Conservation (phyloP, 805 yeast genomes). For the Candida rishiriensis region DNA sequence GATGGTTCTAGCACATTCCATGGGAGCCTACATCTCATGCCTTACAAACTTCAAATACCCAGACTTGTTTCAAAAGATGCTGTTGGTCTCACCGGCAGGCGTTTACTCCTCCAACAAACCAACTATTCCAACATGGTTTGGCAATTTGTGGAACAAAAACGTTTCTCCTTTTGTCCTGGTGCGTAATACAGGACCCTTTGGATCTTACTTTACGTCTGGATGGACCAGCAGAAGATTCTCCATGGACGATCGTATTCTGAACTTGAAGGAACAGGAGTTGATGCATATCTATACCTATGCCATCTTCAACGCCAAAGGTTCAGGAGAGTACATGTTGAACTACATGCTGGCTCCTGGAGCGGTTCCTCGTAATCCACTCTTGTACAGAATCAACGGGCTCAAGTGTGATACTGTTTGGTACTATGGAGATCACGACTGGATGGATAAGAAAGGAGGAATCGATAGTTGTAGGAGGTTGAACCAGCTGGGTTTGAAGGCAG, state of each 20-base stretch:
- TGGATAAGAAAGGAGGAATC: constrained; percentile 49
- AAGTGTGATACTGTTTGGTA: constrained; percentile 71
- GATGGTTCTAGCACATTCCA: constrained; percentile 76
- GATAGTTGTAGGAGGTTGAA: constrained; percentile 33
- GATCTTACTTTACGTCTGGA: constrained; percentile 80
- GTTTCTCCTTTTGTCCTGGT: constrained; percentile 82
- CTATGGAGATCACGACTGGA: constrained; percentile 76
- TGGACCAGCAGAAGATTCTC: constrained; percentile 87
- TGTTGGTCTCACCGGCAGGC: constrained; percentile 92
- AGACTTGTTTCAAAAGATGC: constrained; percentile 54
- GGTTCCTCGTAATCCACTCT: constrained; percentile 72
- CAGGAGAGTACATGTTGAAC: constrained; percentile 89
- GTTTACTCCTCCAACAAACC: constrained; percentile 48
- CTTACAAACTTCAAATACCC: constrained; percentile 63
- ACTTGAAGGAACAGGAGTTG: constrained; percentile 39
- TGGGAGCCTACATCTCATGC: constrained; percentile 84
- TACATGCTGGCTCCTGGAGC: constrained; percentile 89
- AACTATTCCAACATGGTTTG: constrained; percentile 71
- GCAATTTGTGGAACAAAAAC: constrained; percentile 69
- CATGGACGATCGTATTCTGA: constrained; percentile 32
- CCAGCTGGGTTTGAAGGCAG: constrained; percentile 22
- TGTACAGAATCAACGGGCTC: constrained; percentile 45
- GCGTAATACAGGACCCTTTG: constrained; percentile 72
- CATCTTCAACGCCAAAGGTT: constrained; percentile 81
- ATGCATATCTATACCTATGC: constrained; percentile 79